phyloP scores from a whole-genome alignment of 1,284 basidiomycete genomes.

The Wolfiporia cocos region DNA sequence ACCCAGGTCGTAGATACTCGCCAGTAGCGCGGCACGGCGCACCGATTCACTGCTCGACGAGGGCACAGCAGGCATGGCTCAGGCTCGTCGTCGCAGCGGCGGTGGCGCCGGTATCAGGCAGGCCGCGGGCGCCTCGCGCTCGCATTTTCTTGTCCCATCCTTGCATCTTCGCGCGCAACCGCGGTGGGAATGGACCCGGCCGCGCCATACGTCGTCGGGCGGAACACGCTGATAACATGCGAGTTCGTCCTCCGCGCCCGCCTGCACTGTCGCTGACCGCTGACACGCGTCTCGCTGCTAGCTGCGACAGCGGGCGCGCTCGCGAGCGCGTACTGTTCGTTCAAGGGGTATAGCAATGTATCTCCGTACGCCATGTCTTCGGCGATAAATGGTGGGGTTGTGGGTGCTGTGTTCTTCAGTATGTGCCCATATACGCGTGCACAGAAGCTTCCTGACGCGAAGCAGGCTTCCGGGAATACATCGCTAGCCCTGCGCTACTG shows the following conservation, averaged over 20 bases:
- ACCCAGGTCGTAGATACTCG: constrained; percentile 39
- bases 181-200: constrained; percentile 36
- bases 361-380: constrained; percentile 42
- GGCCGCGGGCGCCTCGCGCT: no score
- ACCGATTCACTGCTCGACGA: no score
- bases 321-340: constrained; percentile 49
- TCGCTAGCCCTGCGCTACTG: constrained; percentile 50
- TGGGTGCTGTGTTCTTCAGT: constrained; percentile 70
- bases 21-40: constrained; percentile 41
- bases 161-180: no score
- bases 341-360: constrained; percentile 31
- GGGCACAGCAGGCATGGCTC: neutral
- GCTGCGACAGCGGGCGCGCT: constrained; percentile 45
- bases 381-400: constrained; percentile 61
- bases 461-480: constrained; percentile 62
- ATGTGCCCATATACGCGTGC: constrained; percentile 19
- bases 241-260: constrained; percentile 51
- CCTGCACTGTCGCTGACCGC: constrained; percentile 11
- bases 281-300: constrained; percentile 24
- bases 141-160: no score
- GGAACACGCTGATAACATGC: constrained; percentile 62
- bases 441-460: neutral
- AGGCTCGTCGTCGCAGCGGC: no score
- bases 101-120: no score
- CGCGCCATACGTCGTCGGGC: constrained; percentile 42